These are phyloP conservation scores for Pichia membranifaciens DNA, from an alignment of 805 yeast species.

Conservation along the genomic window DNA sequence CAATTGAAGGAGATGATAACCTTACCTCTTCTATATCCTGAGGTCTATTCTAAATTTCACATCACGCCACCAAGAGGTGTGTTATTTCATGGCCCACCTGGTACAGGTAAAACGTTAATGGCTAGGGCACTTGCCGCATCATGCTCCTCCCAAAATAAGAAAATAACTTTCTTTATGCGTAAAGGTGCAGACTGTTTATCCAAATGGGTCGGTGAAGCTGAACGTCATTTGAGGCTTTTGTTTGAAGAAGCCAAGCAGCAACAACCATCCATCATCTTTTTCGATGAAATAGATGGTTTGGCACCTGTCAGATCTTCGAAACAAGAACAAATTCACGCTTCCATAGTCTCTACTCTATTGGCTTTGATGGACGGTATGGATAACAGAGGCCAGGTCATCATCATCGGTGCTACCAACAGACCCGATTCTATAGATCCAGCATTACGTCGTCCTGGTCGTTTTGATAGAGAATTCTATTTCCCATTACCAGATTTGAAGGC, in stretches of 20 bases:
- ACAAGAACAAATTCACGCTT: conserved; percentile 97
- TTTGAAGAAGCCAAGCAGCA: conserved; percentile 95
- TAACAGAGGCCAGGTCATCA: conserved; percentile 95
- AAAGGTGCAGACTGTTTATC: conserved; percentile 97
- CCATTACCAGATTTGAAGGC: conserved; percentile 84
- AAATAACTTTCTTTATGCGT: conserved; percentile 94
- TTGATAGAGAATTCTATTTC: conserved; percentile 94
- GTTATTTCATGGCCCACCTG: conserved; percentile 97
- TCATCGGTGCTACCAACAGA: conserved; percentile 95
- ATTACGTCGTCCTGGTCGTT: conserved; percentile 91
- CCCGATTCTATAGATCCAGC: conserved; percentile 99
- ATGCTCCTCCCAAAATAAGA: conserved; percentile 75
- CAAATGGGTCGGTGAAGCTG: conserved; percentile 99
- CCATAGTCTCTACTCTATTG: conserved; percentile 88
- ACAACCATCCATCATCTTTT: conserved; percentile 93
- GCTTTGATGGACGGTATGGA: conserved; percentile 99
- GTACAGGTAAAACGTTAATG: conserved; percentile 97
- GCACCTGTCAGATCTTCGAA: conserved; percentile 97
- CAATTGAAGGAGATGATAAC: conserved; percentile 97
- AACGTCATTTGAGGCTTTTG: conserved; percentile 79
- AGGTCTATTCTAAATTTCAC: conserved; percentile 79
- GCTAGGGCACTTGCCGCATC: conserved; percentile 96
- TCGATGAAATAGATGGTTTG: conserved; percentile 96
- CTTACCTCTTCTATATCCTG: conserved; percentile 87
- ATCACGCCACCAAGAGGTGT: conserved; percentile 98